A percentile compares a stretch with the other conserved stretches of the same genome.
phyloP scores from a whole-genome alignment of 2,329 filamentous ascomycete species.

The Aotearoamyces nothofagi region DNA sequence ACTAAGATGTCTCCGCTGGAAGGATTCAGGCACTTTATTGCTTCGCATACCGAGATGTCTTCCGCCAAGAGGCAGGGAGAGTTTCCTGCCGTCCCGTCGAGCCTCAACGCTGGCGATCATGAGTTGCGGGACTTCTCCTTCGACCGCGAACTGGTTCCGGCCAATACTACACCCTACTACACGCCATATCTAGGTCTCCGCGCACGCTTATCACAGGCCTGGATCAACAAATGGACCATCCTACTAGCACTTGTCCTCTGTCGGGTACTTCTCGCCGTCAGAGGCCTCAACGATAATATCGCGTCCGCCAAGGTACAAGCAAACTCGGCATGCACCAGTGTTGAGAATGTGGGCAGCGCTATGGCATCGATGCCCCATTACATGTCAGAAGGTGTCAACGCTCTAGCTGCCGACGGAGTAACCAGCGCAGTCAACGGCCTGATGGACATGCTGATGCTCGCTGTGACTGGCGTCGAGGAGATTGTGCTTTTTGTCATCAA shows the following conservation, averaged over 20 bases:
- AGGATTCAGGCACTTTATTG: constrained; percentile 16
- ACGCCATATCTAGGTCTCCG: constrained; percentile 88
- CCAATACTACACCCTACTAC: constrained; percentile 48
- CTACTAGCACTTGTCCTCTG: constrained; percentile 74
- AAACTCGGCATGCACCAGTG: constrained; percentile 75
- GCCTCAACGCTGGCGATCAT: constrained; percentile 15
- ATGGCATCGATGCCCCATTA: constrained; percentile 99
- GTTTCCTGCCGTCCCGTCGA: constrained; percentile 22
- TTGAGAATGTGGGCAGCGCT: constrained; percentile 82
- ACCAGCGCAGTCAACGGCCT: constrained; percentile 68
- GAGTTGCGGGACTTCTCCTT: constrained; percentile 15
- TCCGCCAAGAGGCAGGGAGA: constrained; percentile 14
- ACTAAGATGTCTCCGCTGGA: constrained; percentile 18
- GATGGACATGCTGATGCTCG: constrained; percentile 63
- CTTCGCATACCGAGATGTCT: constrained; percentile 19
- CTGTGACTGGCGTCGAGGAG: constrained; percentile 69
- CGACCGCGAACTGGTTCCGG: constrained; percentile 15
- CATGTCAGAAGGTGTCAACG: constrained; percentile 77
- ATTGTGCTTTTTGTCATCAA: constrained; percentile 88
- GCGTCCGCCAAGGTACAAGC: constrained; percentile 65
- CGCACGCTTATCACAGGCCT: constrained; percentile 83
- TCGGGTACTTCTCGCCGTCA: constrained; percentile 63
- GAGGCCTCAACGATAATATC: constrained; percentile 58
- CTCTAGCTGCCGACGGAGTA: constrained; percentile 65
- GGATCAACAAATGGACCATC: constrained; percentile 96